A percentile compares a stretch with the other conserved stretches of the same genome.
phyloP scores from a whole-genome alignment of 148 eudicot genomes.

The Arctostaphylos glauca region DNA sequence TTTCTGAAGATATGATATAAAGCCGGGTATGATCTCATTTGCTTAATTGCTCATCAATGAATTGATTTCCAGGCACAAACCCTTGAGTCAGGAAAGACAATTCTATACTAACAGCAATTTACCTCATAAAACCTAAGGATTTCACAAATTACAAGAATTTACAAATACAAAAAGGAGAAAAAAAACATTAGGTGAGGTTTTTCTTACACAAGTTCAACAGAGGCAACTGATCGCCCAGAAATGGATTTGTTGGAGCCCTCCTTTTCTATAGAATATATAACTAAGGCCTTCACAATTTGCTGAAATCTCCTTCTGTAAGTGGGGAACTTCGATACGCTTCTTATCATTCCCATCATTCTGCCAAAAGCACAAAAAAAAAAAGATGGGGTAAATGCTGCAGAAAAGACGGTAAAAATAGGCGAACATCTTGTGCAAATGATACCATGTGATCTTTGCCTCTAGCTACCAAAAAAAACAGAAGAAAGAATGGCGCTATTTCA shows the following conservation, averaged over 20 bases:
- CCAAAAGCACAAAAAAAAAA: constrained; percentile 2
- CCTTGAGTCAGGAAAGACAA: neutral
- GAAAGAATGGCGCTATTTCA: neutral
- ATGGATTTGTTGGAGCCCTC: constrained; percentile 41
- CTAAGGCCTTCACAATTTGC: constrained; percentile 57
- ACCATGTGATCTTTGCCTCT: neutral
- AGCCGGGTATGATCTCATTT: neutral
- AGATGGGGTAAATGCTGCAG: neutral
- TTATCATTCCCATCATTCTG: constrained; percentile 40
- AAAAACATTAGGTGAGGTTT: neutral
- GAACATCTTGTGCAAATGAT: neutral
- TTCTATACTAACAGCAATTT: neutral
- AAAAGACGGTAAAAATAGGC: constrained; percentile 9
- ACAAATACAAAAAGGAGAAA: neutral
- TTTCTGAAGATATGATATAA: neutral
- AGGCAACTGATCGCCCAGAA: neutral
- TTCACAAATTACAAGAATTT: neutral
- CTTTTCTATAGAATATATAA: constrained; percentile 37
- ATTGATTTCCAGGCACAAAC: constrained; percentile 1
- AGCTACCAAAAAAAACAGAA: neutral
- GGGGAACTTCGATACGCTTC: constrained; percentile 47
- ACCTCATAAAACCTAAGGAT: neutral
- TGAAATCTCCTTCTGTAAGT: constrained; percentile 72
- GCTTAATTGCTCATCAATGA: neutral
- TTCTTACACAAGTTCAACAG: constrained; percentile 7